Base-by-base conservation (phyloP, 2,329 filamentous ascomycete species). In the Colletotrichum tamarilloi region DNA sequence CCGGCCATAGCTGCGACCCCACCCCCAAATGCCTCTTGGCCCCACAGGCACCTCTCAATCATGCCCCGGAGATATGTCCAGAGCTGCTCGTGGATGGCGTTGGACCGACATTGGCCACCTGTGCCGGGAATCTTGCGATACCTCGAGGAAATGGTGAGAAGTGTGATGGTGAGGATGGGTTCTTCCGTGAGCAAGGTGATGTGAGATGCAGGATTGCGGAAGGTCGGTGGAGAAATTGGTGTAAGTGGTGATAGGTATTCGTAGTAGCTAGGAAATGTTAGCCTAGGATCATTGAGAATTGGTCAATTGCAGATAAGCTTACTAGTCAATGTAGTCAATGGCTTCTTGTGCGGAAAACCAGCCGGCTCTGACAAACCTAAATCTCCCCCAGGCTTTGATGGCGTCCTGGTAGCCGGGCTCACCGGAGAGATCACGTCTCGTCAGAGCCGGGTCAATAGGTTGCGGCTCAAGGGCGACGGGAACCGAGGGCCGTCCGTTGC, bases 311-410 rank as follows among this genome's bases (percentile, higher is more conserved):
- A 12, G 57, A 52, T 19, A 22, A 46, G 84, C 91, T 79, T 88
- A 94, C 92, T 98, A 98, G 80, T 95, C 92, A 75, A 99, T 94
- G 79, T 98, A 98, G 56, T 93, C 92, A 81, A 98, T 95, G 26
- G 95, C 96, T 83, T 99, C 97, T 76, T 94, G 92, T 0, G 96
- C 94, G 0, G 95, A 97, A 81, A 99, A 97, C 96, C 96, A 98
- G 11, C 97, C 97, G 9, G 95, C 95, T 67, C 95, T 92, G n/a
- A 98, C 96, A 80, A 98, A 98, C 56, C 95, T 92, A 81, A 98
- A 95, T 75, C 95, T 89, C 2, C 92, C 91, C 97, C 97, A 99
- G n/a, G 95, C 93, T 78, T 91, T 92, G 73, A 98, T 84, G 0
- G 95, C 95, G 71, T 93, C 90, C 55, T 89, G 84, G 77, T 92